phyloP scores from a whole-genome alignment of 2,329 filamentous ascomycete species.

The Pestalotiopsis fici region DNA sequence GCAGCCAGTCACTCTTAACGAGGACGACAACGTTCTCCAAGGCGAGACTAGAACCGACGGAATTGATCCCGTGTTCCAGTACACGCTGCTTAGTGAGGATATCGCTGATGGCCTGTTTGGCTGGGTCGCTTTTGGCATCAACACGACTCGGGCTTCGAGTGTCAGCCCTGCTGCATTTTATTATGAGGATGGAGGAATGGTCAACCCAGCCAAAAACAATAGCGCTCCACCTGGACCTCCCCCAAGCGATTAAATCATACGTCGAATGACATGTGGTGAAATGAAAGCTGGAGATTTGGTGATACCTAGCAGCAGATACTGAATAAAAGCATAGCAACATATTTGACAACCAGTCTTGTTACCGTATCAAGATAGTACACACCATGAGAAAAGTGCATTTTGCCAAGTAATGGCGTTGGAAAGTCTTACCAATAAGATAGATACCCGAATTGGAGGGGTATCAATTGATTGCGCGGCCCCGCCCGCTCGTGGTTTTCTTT shows the following conservation, averaged over 20 bases:
- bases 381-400: too few species aligned
- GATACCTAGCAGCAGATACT: too few species aligned
- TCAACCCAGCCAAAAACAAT: background rate
- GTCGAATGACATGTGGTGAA: background rate
- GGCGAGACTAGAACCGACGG: background rate
- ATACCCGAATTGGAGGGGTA: too few species aligned
- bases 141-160: background rate
- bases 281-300: too few species aligned
- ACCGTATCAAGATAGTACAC: too few species aligned
- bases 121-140: slow-evolving; percentile 1
- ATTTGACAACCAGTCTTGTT: too few species aligned
- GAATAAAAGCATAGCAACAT: too few species aligned
- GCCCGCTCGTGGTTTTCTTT: too few species aligned
- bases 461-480: too few species aligned
- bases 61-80: background rate
- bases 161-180: background rate
- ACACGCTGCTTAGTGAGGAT: background rate
- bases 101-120: slow-evolving; percentile 2
- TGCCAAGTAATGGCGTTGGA: too few species aligned
- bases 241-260: background rate
- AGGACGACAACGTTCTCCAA: background rate
- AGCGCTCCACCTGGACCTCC: background rate
- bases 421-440: too few species aligned
- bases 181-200: background rate
- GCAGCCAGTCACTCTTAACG: background rate